A percentile compares a stretch with the other conserved stretches of the same genome.
Conservation (phyloP, 2,329 filamentous ascomycete genomes). For the Colletotrichum sp. region DNA sequence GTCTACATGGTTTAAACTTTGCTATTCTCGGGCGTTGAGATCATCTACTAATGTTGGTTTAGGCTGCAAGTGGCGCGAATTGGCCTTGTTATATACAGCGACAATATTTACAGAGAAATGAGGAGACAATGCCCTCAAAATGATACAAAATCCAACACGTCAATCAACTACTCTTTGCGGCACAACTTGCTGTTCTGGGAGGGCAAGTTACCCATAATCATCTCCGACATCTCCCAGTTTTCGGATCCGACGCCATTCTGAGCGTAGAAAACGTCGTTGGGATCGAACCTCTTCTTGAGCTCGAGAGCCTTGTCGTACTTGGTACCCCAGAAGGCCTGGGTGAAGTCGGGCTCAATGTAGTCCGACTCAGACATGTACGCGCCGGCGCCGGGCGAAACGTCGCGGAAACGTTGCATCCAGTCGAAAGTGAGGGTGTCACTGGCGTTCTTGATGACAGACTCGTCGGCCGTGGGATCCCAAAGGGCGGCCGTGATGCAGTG, state of each 20-base stretch:
- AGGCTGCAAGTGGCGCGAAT: neutral
- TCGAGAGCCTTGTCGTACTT: slow-evolving; percentile 19
- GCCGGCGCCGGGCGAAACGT: slow-evolving; percentile 23
- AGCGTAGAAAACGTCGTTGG: slow-evolving; percentile 22
- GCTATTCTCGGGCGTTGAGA: neutral
- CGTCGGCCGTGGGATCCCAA: slow-evolving; percentile 36
- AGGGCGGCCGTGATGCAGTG: slow-evolving; percentile 34
- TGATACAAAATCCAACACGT: neutral
- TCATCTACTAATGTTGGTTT: neutral
- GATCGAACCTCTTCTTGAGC: slow-evolving; percentile 24
- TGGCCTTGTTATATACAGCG: neutral
- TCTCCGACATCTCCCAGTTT: slow-evolving; percentile 21
- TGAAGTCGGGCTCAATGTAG: slow-evolving; percentile 23
- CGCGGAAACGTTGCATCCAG: slow-evolving; percentile 40
- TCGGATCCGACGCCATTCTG: slow-evolving; percentile 23
- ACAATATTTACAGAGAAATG: slow-evolving; percentile 12
- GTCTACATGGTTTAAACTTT: neutral
- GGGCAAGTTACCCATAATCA: slow-evolving; percentile 22
- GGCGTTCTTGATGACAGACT: slow-evolving; percentile 31
- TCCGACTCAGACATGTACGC: slow-evolving; percentile 30
- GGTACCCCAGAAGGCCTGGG: slow-evolving; percentile 24
- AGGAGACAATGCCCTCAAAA: neutral
- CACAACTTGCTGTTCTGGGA: slow-evolving; percentile 27
- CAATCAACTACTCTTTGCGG: neutral
- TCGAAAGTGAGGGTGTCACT: slow-evolving; percentile 30